A percentile compares a stretch with the other conserved stretches of the same genome.
Evolutionary conservation across 2,329 filamentous ascomycete genomes (phyloP).

Genomic region (Reticulascus tulasneorum): DNA sequence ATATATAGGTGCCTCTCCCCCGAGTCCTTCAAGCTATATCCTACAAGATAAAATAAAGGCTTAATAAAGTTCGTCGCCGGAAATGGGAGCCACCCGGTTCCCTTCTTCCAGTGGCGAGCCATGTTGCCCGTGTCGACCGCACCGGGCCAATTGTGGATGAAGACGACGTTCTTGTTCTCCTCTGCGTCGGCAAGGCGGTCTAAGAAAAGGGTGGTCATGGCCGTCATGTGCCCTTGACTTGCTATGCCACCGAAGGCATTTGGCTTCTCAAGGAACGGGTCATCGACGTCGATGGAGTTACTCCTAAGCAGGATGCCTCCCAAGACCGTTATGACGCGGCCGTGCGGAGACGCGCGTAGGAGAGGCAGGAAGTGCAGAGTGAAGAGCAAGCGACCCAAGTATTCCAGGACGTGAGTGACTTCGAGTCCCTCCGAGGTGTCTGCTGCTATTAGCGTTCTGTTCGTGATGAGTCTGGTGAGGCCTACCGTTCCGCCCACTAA

Average conservation of each 20-base stretch:
- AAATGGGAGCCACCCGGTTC: too few species aligned
- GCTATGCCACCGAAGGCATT: conserved; percentile 18
- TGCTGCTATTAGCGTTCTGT: not conserved
- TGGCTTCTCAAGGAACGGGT: conserved; percentile 17
- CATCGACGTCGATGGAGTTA: conserved; percentile 17
- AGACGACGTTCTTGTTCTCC: conserved; percentile 14
- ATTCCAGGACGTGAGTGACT: conserved; percentile 32
- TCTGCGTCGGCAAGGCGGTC: conserved; percentile 17
- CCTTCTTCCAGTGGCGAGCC: conserved; percentile 1
- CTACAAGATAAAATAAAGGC: conserved; percentile 8
- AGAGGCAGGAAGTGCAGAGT: conserved; percentile 35
- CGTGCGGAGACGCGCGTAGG: conserved; percentile 19
- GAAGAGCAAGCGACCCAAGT: conserved; percentile 41
- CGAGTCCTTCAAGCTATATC: conserved; percentile 1
- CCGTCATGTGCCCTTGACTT: conserved; percentile 11
- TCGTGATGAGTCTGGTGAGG: not conserved
- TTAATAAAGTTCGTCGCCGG: conserved; percentile 7
- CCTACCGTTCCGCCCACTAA: conserved; percentile 23
- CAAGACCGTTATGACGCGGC: conserved; percentile 22
- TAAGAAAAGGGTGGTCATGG: conserved; percentile 20
- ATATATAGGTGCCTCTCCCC: conserved; percentile 12
- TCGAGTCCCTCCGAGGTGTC: conserved; percentile 40
- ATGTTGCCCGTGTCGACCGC: conserved; percentile 20
- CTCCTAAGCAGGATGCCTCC: conserved; percentile 16
- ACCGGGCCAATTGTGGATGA: conserved; percentile 26